A percentile compares a stretch with the other conserved stretches of the same genome.
Conservation (phyloP, 2,329 filamentous ascomycete species). For the Lasiodiplodia gonubiensis region DNA sequence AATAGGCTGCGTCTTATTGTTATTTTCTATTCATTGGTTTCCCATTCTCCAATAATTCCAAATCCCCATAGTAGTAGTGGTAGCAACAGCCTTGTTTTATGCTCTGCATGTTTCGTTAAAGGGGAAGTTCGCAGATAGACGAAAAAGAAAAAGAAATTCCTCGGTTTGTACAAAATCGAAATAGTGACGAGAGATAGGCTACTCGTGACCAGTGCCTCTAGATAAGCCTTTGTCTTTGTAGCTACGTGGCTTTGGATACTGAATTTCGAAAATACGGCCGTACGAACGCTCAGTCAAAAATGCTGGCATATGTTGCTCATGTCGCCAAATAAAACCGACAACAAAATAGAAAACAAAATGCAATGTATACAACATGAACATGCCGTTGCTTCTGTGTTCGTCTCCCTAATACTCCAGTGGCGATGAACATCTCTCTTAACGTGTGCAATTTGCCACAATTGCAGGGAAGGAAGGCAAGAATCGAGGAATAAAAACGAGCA, state of each 20-base stretch:
- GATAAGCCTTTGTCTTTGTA: too few relatives aligned
- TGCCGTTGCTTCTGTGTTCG: background rate
- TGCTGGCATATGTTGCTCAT: background rate
- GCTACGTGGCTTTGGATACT: too few relatives aligned
- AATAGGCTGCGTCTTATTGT: background rate
- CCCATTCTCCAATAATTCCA: background rate
- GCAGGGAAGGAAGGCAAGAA: too few relatives aligned
- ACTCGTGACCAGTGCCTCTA: too few relatives aligned
- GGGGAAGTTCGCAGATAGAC: background rate
- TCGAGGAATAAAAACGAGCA: too few relatives aligned
- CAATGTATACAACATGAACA: background rate
- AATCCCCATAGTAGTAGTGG: background rate
- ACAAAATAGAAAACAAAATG: background rate
- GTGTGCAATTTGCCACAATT: too few relatives aligned
- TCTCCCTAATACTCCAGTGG: too few relatives aligned
- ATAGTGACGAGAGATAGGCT: background rate
- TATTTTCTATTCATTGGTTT: background rate
- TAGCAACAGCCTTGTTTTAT: background rate
- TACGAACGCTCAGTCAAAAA: background rate
- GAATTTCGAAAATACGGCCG: background rate
- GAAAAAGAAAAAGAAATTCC: background rate
- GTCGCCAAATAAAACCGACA: background rate
- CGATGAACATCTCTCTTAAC: too few relatives aligned
- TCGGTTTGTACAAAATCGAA: background rate
- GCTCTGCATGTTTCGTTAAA: background rate